Evolutionary conservation across 495 filamentous ascomycete genomes (phyloP).

Genomic region (Neurospora sp.): DNA sequence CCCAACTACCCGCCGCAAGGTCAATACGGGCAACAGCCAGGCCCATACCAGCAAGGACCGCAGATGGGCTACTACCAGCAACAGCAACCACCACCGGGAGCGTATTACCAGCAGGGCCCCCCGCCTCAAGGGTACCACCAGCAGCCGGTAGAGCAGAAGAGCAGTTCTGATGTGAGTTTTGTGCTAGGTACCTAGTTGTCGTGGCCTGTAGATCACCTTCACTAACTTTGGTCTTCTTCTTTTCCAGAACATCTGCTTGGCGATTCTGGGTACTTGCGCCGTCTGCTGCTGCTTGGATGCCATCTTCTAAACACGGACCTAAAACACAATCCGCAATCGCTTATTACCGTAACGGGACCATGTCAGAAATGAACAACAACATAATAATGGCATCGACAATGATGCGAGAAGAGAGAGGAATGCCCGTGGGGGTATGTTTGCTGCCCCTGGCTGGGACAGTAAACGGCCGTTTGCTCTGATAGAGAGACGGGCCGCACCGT

Average conservation of each 20-base stretch:
- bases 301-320: constrained; percentile 26
- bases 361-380: neutral
- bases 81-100: constrained; percentile 9
- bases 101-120: constrained; percentile 13
- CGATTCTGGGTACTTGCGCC: constrained; percentile 28
- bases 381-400: neutral
- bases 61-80: constrained; percentile 34
- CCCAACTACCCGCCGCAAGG: neutral
- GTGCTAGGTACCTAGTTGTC: neutral
- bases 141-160: constrained; percentile 14
- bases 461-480: neutral
- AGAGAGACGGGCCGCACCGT: neutral
- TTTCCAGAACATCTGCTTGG: constrained; percentile 22
- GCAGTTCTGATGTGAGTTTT: constrained; percentile 12
- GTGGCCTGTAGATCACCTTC: neutral
- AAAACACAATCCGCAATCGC: neutral
- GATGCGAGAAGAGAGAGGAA: neutral
- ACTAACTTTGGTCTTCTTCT: neutral
- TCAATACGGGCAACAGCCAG: constrained; percentile 11
- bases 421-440: neutral
- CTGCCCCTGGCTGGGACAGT: neutral
- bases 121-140: constrained; percentile 13
- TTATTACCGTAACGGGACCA: neutral
- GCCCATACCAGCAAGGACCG: constrained; percentile 26
- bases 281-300: constrained; percentile 42